Base-by-base conservation (phyloP, 805 yeast species). In the Candida fluviatilis region DNA sequence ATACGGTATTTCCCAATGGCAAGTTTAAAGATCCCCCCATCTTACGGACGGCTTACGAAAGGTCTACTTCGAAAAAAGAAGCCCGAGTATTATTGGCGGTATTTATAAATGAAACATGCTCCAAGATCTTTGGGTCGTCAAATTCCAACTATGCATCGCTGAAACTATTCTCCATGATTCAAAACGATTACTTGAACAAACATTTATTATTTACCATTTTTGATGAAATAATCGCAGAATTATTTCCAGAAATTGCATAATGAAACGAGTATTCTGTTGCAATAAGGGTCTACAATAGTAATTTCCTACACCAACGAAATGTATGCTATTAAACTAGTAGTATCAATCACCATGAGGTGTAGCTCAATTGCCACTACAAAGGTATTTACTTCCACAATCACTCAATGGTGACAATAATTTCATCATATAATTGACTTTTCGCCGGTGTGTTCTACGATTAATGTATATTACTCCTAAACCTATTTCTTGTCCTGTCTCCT, bases 121-220 rank as follows among this genome's bases (percentile, higher is more conserved):
- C 90, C 11, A 81, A 74, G 49, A 73, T 89, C 1, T 87, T 90
- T 41, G 96, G 97, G 0, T 55, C 69, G 3, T 57, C 76, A 5
- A 82, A 78, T 44, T 74, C 95, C 3, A 70, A 66, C 38, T 69
- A 65, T 40, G 96, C 95, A 0, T 73, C 84, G 5, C 58, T 62
- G 3, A 66, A 75, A 31, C 36, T 85, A 1, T 83, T 84, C 55
- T 73, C 71, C 8, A 72, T 84, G 77, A 44, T 85, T 4, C 97
- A 90, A 54, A 85, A 86, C 49, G 84, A 80, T 41, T 68, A 71
- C 18, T 60, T 90, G 41, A 84, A 84, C 54, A 69, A 76, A 16
- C 86, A 84, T 50, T 56, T 90, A 39, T 51, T 82, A 0, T 71
- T 77, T 38, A 72, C 74, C 33, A 29, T 85, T 0, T 46, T 84